phyloP scores from a whole-genome alignment of 164 flowering plant genomes.

The Protea cynaroides region DNA sequence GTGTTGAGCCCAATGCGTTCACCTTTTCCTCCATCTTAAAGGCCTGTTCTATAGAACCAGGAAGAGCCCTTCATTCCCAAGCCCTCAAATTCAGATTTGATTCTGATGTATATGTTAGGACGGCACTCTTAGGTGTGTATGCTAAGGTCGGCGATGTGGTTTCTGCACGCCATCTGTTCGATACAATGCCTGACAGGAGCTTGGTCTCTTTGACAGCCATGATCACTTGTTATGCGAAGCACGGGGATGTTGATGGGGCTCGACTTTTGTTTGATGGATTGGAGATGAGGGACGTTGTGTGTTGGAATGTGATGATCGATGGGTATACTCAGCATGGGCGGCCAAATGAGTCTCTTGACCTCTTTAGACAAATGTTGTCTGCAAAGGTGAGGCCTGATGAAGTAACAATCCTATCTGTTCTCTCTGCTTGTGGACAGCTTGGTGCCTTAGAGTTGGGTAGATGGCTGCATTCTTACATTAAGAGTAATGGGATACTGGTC shows the following conservation, averaged over 20 bases:
- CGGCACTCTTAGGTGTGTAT: not conserved
- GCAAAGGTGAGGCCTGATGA: not conserved
- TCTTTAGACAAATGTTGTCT: not conserved
- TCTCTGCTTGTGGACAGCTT: not conserved
- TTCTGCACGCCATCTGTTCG: not conserved
- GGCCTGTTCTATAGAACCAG: conserved; percentile 28
- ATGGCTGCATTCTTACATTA: not conserved
- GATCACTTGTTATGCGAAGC: not conserved
- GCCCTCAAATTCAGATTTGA: conserved; percentile 4
- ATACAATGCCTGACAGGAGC: not conserved
- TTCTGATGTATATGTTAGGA: not conserved
- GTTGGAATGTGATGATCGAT: not conserved
- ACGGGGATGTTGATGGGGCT: not conserved
- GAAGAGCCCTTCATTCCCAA: conserved; percentile 34
- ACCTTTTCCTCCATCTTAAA: conserved; percentile 53
- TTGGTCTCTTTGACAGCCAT: not conserved
- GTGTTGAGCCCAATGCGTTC: conserved; percentile 41
- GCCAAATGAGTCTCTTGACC: not conserved
- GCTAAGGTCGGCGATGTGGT: not conserved
- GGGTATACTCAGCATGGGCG: conserved; percentile 3
- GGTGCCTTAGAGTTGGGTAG: not conserved
- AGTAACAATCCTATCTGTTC: not conserved
- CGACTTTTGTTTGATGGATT: not conserved
- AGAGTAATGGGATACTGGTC: not conserved
- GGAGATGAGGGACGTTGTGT: not conserved